phyloP scores from a whole-genome alignment of 1,284 basidiomycete species.

The Sanghuangporus sanghuang region DNA sequence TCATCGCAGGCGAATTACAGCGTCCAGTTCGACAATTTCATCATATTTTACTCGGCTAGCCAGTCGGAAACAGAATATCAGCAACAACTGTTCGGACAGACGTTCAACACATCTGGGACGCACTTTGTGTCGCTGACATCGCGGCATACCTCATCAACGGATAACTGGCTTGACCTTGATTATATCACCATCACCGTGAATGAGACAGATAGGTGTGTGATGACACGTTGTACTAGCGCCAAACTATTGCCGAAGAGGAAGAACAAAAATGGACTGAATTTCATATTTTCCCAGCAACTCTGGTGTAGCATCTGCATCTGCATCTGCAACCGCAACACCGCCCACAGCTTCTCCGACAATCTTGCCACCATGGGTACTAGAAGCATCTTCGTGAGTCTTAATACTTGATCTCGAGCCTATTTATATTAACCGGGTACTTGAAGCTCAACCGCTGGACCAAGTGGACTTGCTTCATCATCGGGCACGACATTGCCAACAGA shows the following conservation, averaged over 20 bases:
- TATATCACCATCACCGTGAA: conserved; percentile 24
- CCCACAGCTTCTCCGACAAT: conserved; percentile 10
- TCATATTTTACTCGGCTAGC: conserved; percentile 21
- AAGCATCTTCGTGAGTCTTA: conserved; percentile 2
- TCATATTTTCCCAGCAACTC: neutral
- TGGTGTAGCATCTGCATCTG: neutral
- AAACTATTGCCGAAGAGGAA: neutral
- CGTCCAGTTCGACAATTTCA: conserved; percentile 24
- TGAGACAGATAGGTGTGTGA: conserved; percentile 8
- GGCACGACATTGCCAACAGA: neutral
- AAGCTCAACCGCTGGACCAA: neutral
- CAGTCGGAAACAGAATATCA: conserved; percentile 21
- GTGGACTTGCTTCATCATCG: neutral
- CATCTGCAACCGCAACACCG: neutral
- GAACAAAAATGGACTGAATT: neutral
- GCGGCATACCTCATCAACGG: conserved; percentile 15
- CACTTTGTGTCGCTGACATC: conserved; percentile 24
- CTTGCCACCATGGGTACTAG: conserved; percentile 10
- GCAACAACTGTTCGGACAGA: conserved; percentile 24
- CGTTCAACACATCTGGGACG: conserved; percentile 16
- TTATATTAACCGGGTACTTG: neutral
- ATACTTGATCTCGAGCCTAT: neutral
- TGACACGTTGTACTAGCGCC: neutral
- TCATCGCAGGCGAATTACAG: conserved; percentile 22
- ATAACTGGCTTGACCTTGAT: conserved; percentile 27